Percentiles rank a stretch among this genome's conserved stretches.
These are phyloP conservation scores for Acanthamoeba divionensis DNA, from an alignment of 208 protist species.

Conservation along the genomic window DNA sequence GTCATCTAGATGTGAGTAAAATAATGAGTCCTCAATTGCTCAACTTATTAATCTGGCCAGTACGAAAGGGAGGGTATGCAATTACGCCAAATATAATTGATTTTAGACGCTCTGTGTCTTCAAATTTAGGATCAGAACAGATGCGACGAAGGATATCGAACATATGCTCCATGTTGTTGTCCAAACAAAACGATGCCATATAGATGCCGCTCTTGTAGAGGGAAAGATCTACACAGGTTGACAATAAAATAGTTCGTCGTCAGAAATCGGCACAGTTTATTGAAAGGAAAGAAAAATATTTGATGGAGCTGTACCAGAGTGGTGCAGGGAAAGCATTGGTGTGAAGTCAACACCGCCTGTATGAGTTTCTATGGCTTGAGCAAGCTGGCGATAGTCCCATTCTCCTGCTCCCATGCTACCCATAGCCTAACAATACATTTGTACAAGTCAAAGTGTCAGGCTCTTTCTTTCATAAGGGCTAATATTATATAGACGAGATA, in stretches of 20 bases:
- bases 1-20: too few relatives aligned
- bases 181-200: constrained; percentile 25
- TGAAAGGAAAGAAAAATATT: too few relatives aligned
- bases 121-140: background rate
- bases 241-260: background rate
- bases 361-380: constrained; percentile 36
- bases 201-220: background rate
- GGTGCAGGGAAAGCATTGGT: background rate
- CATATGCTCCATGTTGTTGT: constrained; percentile 41
- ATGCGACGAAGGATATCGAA: constrained; percentile 38
- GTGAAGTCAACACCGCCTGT: constrained; percentile 50
- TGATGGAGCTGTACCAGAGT: background rate
- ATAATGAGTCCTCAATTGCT: too few relatives aligned
- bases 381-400: constrained; percentile 48
- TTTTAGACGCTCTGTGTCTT: constrained; percentile 42
- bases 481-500: too few relatives aligned
- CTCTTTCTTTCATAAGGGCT: too few relatives aligned
- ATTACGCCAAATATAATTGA: constrained; percentile 21
- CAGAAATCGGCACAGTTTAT: too few relatives aligned
- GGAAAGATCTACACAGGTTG: background rate
- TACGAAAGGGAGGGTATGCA: too few relatives aligned
- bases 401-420: constrained; percentile 34
- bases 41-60: too few relatives aligned
- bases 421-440: background rate
- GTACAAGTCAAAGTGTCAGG: too few relatives aligned